Percentiles rank a stretch among this genome's conserved stretches.
Evolutionary conservation across 2,329 filamentous ascomycete species (phyloP).

Genomic region (Pyrenophora seminiperda): DNA sequence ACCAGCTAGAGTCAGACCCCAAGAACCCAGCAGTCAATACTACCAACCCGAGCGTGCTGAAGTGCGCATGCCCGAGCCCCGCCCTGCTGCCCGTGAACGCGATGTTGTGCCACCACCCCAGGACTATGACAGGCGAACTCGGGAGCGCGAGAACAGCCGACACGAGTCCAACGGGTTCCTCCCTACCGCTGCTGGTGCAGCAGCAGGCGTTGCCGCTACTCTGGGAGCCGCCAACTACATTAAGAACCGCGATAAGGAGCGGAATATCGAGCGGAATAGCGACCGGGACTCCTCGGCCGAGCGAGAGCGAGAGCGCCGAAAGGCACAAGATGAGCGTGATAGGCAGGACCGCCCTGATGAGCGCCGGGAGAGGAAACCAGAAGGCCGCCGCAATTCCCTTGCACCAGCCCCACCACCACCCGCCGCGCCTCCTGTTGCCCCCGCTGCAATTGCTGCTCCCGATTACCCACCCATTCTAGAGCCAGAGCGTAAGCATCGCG

Average conservation of each 20-base stretch:
- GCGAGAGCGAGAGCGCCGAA: slow-evolving; percentile 51
- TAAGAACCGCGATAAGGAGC: slow-evolving; percentile 43
- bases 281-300: slow-evolving; percentile 16
- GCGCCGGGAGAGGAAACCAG: slow-evolving; percentile 29
- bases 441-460: slow-evolving; percentile 21
- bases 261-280: slow-evolving; percentile 27
- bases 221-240: slow-evolving; percentile 37
- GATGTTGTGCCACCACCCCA: slow-evolving; percentile 25
- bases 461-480: slow-evolving; percentile 26
- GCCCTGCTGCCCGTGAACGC: slow-evolving; percentile 27
- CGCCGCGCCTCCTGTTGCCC: slow-evolving; percentile 18
- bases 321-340: slow-evolving; percentile 39
- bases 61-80: slow-evolving; percentile 39
- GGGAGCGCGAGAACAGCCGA: slow-evolving; percentile 37
- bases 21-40: slow-evolving; percentile 26
- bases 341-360: slow-evolving; percentile 34
- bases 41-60: slow-evolving; percentile 37
- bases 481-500: slow-evolving; percentile 34
- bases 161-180: slow-evolving; percentile 18
- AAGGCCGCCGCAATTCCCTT: slow-evolving; percentile 25
- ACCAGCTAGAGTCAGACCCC: slow-evolving; percentile 18
- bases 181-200: slow-evolving; percentile 36
- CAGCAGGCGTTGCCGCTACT: slow-evolving; percentile 38
- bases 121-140: slow-evolving; percentile 41
- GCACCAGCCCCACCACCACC: slow-evolving; percentile 25